Percentiles rank a stretch among this genome's conserved stretches.
Evolutionary conservation across 164 flowering plant genomes (phyloP).

Genomic region (Taxillus chinensis): DNA sequence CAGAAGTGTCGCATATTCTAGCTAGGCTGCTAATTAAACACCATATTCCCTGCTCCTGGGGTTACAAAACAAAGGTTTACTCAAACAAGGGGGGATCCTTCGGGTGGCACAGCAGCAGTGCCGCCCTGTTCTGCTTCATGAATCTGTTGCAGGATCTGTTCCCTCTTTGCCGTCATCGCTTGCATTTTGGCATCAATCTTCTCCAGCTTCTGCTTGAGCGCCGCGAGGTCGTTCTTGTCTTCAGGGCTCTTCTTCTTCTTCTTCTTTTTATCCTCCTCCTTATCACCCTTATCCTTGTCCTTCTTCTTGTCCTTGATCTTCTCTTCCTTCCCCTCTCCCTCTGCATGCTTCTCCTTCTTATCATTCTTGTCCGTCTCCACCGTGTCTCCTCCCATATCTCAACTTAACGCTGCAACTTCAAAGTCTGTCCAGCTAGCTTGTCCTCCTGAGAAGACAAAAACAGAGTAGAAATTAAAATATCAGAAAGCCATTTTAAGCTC

Average conservation of each 20-base stretch:
- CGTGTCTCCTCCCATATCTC: conserved; percentile 6
- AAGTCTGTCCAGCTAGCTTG: neutral
- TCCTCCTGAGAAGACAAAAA: neutral
- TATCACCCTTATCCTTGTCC: conserved; percentile 13
- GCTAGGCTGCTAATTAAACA: too few relatives aligned
- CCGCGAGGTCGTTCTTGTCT: conserved; percentile 41
- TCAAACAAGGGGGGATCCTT: neutral
- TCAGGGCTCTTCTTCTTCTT: conserved; percentile 54
- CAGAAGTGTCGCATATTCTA: too few relatives aligned
- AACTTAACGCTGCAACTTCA: neutral
- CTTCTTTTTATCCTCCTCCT: conserved; percentile 19
- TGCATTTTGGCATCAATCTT: conserved; percentile 45
- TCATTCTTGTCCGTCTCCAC: conserved; percentile 13
- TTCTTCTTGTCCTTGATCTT: conserved; percentile 18
- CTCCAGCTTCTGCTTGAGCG: conserved; percentile 42
- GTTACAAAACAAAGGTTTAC: too few relatives aligned
- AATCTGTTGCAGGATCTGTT: conserved; percentile 34
- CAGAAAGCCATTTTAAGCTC: too few relatives aligned
- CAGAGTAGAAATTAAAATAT: too few relatives aligned
- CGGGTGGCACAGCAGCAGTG: neutral
- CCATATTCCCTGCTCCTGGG: too few relatives aligned
- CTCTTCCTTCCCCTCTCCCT: conserved; percentile 11
- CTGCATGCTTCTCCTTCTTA: conserved; percentile 4
- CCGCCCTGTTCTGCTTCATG: conserved; percentile 22
- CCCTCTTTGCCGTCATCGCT: conserved; percentile 29